Base-by-base conservation (phyloP, 371 early-diverging fungal species). In the Mortierella polycephala region DNA sequence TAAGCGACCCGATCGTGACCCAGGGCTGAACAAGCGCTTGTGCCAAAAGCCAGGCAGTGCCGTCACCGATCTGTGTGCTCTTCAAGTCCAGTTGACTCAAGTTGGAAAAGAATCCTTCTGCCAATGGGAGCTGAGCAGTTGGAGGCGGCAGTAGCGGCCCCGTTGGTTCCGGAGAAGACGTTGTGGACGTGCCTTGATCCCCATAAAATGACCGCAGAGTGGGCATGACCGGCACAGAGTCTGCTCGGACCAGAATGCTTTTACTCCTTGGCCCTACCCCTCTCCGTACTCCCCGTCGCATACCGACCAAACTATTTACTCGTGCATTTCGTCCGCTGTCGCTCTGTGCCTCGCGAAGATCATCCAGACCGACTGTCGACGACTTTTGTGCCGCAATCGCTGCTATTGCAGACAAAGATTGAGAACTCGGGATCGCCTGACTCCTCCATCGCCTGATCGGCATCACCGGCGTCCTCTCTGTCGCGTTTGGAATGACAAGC, bases 61-160 rank as follows among this genome's bases (percentile, higher is more conserved):
- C 61, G 30, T 77, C 72, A 2, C 77, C 77, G 30, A 68, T 56
- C 20, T 42, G 52, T 4, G 77, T 77, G 44, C 77, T 77, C 57
- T 71, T 77, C 52, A 77, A 61, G 41, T 77, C 72, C 42, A 77
- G 58, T 21, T 77, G 60, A 13, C 64, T 63, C 44, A 77, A 39
- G 10, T 64, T 68, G 41, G 72, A 60, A 53, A 77, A 77, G 57
- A 71, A 77, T 9, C 72, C 72, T 9, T 57, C 41, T 1, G 42
- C 6, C 7, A 62, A 23, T 0, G 51, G 49, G 0, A 75, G 37
- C 6, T 23, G 7, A 14, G 37, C 46, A 51, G 42, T 52, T 8
- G 67, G 66, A 12, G 71, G 71, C 8, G 45, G 44, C 1, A 21
- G 23, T 12, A 59, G 11, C 10, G 53, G 16, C 37, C 50, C 49